Evolutionary conservation across 768 basidiomycete species (phyloP).

Genomic region (Cyathus striatus): DNA sequence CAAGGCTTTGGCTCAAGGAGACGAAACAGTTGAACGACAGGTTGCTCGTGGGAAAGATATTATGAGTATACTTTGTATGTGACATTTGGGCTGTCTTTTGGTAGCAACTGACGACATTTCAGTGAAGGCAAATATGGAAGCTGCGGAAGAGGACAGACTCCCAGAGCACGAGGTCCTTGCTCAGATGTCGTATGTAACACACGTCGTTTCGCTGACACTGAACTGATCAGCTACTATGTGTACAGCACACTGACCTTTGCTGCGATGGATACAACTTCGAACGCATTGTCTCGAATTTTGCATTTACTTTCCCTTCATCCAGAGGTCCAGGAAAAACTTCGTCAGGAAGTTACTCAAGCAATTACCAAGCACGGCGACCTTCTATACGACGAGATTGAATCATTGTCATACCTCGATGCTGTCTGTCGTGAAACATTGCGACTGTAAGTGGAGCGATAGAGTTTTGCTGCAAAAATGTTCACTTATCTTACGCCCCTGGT

Average conservation of each 20-base stretch:
- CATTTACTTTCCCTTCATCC: slow-evolving; percentile 32
- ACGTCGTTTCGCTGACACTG: background rate
- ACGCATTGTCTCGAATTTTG: slow-evolving; percentile 27
- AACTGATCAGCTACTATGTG: background rate
- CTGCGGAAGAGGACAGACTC: slow-evolving; percentile 22
- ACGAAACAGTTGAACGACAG: slow-evolving; percentile 24
- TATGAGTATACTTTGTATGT: slow-evolving; percentile 32
- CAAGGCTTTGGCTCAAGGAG: slow-evolving; percentile 24
- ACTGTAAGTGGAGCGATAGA: slow-evolving; percentile 12
- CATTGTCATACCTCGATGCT: slow-evolving; percentile 26
- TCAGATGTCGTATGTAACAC: slow-evolving; percentile 23
- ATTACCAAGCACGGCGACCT: slow-evolving; percentile 9
- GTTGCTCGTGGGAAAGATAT: slow-evolving; percentile 39
- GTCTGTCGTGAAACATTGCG: slow-evolving; percentile 29
- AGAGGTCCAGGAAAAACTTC: slow-evolving; percentile 26
- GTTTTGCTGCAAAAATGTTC: background rate
- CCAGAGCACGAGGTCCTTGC: slow-evolving; percentile 33
- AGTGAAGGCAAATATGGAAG: slow-evolving; percentile 37
- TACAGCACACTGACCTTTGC: slow-evolving; percentile 19
- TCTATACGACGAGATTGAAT: slow-evolving; percentile 18
- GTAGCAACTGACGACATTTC: background rate
- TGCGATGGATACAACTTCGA: slow-evolving; percentile 21
- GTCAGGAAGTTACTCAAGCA: slow-evolving; percentile 31
- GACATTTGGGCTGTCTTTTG: background rate
- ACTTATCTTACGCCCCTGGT: too few relatives aligned